Evolutionary conservation across 225 moss, liverwort and hornwort species (phyloP).

Genomic region (Polytrichum formosum): DNA sequence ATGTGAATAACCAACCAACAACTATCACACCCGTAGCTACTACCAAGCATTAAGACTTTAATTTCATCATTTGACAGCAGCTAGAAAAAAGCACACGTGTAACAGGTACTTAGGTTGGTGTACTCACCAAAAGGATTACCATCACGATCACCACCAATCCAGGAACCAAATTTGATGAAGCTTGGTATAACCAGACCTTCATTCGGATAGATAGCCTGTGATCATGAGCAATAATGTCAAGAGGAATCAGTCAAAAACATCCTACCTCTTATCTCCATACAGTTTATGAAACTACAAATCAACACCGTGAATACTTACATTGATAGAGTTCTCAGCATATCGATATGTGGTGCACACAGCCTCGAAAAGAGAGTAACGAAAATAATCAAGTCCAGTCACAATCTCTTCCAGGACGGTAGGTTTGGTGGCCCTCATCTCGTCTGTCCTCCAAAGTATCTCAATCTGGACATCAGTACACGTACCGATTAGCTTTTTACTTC

Average conservation of each 20-base stretch:
- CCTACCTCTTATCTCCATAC: not conserved
- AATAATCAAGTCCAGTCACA: slow-evolving; percentile 89
- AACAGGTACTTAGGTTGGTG: slow-evolving; percentile 1
- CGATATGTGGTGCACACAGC: slow-evolving; percentile 97
- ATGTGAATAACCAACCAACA: too few relatives aligned
- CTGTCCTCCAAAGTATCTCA: slow-evolving; percentile 95
- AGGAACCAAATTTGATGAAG: slow-evolving; percentile 89
- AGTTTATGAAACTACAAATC: not conserved
- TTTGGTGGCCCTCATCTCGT: slow-evolving; percentile 90
- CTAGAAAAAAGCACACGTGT: too few relatives aligned
- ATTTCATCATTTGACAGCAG: too few relatives aligned
- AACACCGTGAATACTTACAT: slow-evolving; percentile 30
- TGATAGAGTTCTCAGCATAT: slow-evolving; percentile 86
- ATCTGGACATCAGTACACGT: slow-evolving; percentile 33
- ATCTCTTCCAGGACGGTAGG: slow-evolving; percentile 97
- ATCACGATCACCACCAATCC: slow-evolving; percentile 99
- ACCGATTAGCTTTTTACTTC: too few relatives aligned
- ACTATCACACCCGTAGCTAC: too few relatives aligned
- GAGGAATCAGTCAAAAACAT: not conserved
- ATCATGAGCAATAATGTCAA: slow-evolving; percentile 8
- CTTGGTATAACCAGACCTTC: slow-evolving; percentile 73
- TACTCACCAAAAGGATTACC: slow-evolving; percentile 89
- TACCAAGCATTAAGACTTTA: too few relatives aligned
- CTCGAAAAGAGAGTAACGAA: slow-evolving; percentile 90
- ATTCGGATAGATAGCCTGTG: slow-evolving; percentile 70